phyloP scores from a whole-genome alignment of 2,329 filamentous ascomycete genomes.

The Alternaria consortialis region DNA sequence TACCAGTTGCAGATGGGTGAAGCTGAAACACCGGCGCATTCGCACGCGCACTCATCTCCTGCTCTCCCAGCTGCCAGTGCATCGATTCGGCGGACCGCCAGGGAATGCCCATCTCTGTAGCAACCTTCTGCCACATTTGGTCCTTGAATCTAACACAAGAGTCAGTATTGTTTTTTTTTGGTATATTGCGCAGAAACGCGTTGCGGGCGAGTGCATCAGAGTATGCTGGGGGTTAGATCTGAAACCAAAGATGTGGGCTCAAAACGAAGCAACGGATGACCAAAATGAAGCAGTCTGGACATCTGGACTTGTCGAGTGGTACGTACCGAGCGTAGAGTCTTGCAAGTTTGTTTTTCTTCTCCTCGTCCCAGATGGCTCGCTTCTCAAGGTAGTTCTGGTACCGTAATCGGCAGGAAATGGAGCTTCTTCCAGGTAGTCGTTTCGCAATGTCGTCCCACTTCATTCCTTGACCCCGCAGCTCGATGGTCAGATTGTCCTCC shows the following conservation, averaged over 20 bases:
- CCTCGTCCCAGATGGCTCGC: conserved; percentile 94
- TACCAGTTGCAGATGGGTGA: conserved; percentile 48
- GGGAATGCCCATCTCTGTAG: conserved; percentile 92
- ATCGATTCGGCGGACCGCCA: conserved; percentile 97
- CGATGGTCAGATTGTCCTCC: conserved; percentile 92
- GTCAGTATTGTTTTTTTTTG: conserved; percentile 33
- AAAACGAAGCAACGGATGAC: conserved; percentile 5
- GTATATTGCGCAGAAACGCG: conserved; percentile 6
- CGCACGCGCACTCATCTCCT: conserved; percentile 91
- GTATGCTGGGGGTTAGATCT: neutral
- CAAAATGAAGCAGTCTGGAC: conserved; percentile 11
- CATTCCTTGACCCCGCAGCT: conserved; percentile 88
- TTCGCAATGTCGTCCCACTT: conserved; percentile 99
- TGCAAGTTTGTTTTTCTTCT: conserved; percentile 96
- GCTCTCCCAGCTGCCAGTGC: conserved; percentile 96
- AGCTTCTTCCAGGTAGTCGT: conserved; percentile 85
- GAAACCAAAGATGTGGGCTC: conserved; percentile 18
- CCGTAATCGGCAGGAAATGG: conserved; percentile 91
- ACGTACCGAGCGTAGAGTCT: conserved; percentile 89
- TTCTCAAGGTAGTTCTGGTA: conserved; percentile 98
- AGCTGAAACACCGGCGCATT: conserved; percentile 85
- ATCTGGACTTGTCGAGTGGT: conserved; percentile 21
- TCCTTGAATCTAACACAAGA: conserved; percentile 78
- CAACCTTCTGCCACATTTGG: conserved; percentile 97
- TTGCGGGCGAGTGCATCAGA: conserved; percentile 13